Evolutionary conservation across 2,329 filamentous ascomycete genomes (phyloP), one percentile per base, ranked within the genome.

Genomic region (Penicillium brasilianum): DNA sequence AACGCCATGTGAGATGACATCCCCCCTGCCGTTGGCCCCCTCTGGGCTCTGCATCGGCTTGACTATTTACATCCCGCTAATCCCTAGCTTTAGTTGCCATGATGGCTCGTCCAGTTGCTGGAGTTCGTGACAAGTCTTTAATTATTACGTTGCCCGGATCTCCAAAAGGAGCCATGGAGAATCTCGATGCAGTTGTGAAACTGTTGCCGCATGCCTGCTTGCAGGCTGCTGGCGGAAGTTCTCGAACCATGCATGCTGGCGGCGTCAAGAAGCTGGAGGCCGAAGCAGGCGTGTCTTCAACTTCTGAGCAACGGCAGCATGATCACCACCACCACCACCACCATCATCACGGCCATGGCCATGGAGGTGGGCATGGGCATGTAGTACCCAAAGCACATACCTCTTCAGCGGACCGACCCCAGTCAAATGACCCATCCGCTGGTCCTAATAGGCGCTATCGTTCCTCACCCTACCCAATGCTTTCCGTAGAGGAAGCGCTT

Each of bases 201-300:
- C 87, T 94, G n/a, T 80, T 99, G 6, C 93, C 94, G 0, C 95
- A 99, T 78, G 95, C 95, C n/a, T 99, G 95, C 68, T 80, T 91
- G 8, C 94, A 98, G 80, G 91, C 92, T 30, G 87, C 90, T 0
- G 95, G 94, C 0, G 88, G 87, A 14, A 87, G 96, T 72, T 98
- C 95, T 0, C 85, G 95, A 67, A 76, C 81, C 0, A 78, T 97
- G 5, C 95, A 99, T 75, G 82, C 84, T 0, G 93, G 93, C 1
- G 94, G 95, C 0, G 82, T 94, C 0, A 88, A 90, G 79, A 92
- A 90, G 72, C 84, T 98, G 0, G 95, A 98, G 75, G 82, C 87
- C 13, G 93, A 97, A 4, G 92, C 92, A 14, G 92, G 92, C 0
- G 77, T 94, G 8, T 64, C 67, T 63, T 59, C 66, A 10, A 55